These are phyloP conservation scores for Pythium angustatum DNA, from an alignment of 352 stramenopile genomes.

Conservation along the genomic window DNA sequence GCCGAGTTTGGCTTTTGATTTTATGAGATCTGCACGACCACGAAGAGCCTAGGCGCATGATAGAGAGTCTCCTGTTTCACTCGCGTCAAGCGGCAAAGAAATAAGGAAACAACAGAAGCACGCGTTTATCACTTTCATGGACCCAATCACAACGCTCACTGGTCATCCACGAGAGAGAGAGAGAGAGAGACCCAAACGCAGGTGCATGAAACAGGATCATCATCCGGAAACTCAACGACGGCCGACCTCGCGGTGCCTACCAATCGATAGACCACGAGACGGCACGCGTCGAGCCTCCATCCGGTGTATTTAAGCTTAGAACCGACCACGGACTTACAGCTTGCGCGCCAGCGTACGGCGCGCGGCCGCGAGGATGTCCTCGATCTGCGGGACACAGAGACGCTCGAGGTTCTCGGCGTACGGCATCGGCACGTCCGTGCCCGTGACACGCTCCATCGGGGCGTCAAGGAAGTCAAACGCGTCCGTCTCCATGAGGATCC, in stretches of 20 bases:
- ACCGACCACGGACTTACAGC: conserved; percentile 46
- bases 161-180: neutral
- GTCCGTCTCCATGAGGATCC: conserved; percentile 97
- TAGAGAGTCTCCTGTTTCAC: too few relatives aligned
- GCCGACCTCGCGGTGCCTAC: neutral
- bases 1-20: conserved; percentile 76
- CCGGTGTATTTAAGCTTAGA: conserved; percentile 10
- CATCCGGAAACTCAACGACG: neutral
- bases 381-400: conserved; percentile 92
- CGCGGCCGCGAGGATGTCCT: conserved; percentile 93
- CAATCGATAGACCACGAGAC: neutral
- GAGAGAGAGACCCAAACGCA: too few relatives aligned
- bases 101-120: too few relatives aligned
- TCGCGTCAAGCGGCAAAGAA: too few relatives aligned
- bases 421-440: conserved; percentile 98
- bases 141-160: neutral
- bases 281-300: neutral
- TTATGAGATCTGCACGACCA: neutral
- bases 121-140: too few relatives aligned
- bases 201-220: neutral
- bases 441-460: conserved; percentile 96
- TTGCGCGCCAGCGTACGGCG: conserved; percentile 85
- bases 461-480: conserved; percentile 99
- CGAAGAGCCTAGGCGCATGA: neutral
- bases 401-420: conserved; percentile 98